A percentile compares a stretch with the other conserved stretches of the same genome.
These are phyloP conservation scores for Apiospora saccharicola DNA, from an alignment of 2,329 filamentous ascomycete genomes.

Conservation along the genomic window DNA sequence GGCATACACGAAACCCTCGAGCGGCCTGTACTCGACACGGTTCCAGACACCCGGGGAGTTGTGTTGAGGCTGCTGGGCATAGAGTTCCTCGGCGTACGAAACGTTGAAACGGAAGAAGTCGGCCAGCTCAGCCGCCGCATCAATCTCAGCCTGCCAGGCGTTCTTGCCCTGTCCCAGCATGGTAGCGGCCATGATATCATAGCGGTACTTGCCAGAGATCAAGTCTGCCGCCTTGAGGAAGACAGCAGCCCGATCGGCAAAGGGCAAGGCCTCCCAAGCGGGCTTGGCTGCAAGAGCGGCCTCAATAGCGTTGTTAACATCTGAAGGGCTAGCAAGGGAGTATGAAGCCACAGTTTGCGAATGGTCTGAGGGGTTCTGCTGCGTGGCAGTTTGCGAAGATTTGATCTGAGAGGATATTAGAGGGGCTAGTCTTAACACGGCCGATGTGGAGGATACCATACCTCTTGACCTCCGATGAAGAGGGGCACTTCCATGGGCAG, in stretches of 20 bases:
- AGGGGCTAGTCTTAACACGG: not conserved
- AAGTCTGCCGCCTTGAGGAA: slow-evolving; percentile 97
- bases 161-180: slow-evolving; percentile 99
- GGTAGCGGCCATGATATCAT: slow-evolving; percentile 94
- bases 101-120: slow-evolving; percentile 97
- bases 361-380: slow-evolving; percentile 86
- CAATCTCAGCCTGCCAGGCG: slow-evolving; percentile 99
- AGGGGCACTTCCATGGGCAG: slow-evolving; percentile 81
- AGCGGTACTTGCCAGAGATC: slow-evolving; percentile 90
- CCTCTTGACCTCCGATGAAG: slow-evolving; percentile 83
- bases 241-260: slow-evolving; percentile 88
- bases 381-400: slow-evolving; percentile 69
- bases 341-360: slow-evolving; percentile 79
- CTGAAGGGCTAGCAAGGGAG: slow-evolving; percentile 78
- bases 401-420: slow-evolving; percentile 63
- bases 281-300: slow-evolving; percentile 86
- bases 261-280: slow-evolving; percentile 85
- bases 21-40: slow-evolving; percentile 84
- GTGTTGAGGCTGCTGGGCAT: slow-evolving; percentile 85
- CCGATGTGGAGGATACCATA: slow-evolving; percentile 42
- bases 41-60: slow-evolving; percentile 90
- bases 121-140: slow-evolving; percentile 88
- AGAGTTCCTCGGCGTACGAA: slow-evolving; percentile 90
- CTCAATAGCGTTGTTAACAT: slow-evolving; percentile 83
- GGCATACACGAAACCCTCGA: slow-evolving; percentile 96